These are phyloP conservation scores for Talaromyces sp. DNA, from an alignment of 2,329 filamentous ascomycete species.

Conservation along the genomic window DNA sequence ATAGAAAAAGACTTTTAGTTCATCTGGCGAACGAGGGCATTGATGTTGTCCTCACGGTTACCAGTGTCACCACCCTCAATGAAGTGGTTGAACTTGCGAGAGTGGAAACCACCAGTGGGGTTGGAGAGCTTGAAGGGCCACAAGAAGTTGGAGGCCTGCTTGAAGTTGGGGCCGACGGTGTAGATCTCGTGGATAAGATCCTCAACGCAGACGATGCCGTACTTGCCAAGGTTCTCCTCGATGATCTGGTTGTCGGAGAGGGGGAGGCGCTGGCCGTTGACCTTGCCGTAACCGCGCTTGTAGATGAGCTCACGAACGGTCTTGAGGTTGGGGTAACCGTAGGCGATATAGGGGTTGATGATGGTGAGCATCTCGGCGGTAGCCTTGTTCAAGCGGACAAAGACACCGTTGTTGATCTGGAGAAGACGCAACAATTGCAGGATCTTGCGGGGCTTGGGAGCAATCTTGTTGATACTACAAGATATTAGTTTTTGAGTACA, in stretches of 20 bases:
- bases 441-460: constrained; percentile 99
- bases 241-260: constrained; percentile 98
- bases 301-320: constrained; percentile 98
- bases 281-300: constrained; percentile 99
- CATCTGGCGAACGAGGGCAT: constrained; percentile 94
- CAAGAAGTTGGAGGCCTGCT: constrained; percentile 98
- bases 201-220: constrained; percentile 98
- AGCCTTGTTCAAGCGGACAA: constrained; percentile 96
- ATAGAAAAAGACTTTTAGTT: constrained; percentile 58
- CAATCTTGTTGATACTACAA: constrained; percentile 98
- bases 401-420: constrained; percentile 99
- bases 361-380: constrained; percentile 96
- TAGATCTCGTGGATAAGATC: constrained; percentile 99
- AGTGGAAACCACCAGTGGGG: constrained; percentile 92
- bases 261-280: constrained; percentile 95
- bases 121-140: constrained; percentile 99
- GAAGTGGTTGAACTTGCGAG: constrained; percentile 98
- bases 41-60: constrained; percentile 99
- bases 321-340: constrained; percentile 99
- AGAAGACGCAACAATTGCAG: constrained; percentile 98
- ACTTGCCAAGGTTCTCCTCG: constrained; percentile 94
- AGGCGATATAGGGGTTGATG: constrained; percentile 98
- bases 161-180: constrained; percentile 99
- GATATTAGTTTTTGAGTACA: constrained; percentile 15
- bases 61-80: constrained; percentile 97